Percentiles rank a stretch among this genome's conserved stretches.
Evolutionary conservation across 2,329 filamentous ascomycete species (phyloP).

Genomic region (Phoma sp.): DNA sequence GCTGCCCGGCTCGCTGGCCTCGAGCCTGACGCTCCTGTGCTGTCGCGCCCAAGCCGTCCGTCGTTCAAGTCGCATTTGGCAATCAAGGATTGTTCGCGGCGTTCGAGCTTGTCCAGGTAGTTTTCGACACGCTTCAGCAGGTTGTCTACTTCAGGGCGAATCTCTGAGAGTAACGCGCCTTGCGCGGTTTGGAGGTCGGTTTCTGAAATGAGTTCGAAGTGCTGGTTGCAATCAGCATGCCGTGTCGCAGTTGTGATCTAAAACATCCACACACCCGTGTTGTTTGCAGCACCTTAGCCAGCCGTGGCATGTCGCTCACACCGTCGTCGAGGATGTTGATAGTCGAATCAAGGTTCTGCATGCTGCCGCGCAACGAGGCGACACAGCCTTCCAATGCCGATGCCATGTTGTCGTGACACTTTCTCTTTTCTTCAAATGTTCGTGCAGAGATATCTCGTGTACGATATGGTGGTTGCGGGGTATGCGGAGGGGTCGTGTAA

Average conservation of each 20-base stretch:
- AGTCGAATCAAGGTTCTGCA: slow-evolving; percentile 68
- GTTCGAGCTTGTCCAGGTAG: slow-evolving; percentile 81
- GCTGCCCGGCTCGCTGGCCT: slow-evolving; percentile 33
- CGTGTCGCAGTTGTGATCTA: too few relatives aligned
- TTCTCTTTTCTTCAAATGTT: neutral
- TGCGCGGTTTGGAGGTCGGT: slow-evolving; percentile 83
- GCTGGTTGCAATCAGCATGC: slow-evolving; percentile 57
- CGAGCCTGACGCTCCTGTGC: slow-evolving; percentile 30
- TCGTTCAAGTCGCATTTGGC: slow-evolving; percentile 85
- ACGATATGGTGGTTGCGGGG: slow-evolving; percentile 23
- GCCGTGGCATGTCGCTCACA: slow-evolving; percentile 68
- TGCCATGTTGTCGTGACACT: slow-evolving; percentile 26
- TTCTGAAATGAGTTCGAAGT: slow-evolving; percentile 92
- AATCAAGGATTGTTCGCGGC: slow-evolving; percentile 83
- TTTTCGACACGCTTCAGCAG: slow-evolving; percentile 83
- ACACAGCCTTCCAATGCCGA: slow-evolving; percentile 66
- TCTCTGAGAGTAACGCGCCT: slow-evolving; percentile 83
- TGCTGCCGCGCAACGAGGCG: slow-evolving; percentile 65
- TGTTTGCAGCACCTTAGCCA: slow-evolving; percentile 69
- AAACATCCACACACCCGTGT: slow-evolving; percentile 58
- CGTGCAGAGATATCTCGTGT: neutral
- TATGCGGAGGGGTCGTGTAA: slow-evolving; percentile 23
- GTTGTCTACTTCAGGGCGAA: slow-evolving; percentile 82
- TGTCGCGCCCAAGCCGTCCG: slow-evolving; percentile 64
- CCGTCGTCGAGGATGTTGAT: slow-evolving; percentile 69